A percentile compares a stretch with the other conserved stretches of the same genome.
phyloP scores from a whole-genome alignment of 805 yeast genomes.

The Schwanniomyces sp. region DNA sequence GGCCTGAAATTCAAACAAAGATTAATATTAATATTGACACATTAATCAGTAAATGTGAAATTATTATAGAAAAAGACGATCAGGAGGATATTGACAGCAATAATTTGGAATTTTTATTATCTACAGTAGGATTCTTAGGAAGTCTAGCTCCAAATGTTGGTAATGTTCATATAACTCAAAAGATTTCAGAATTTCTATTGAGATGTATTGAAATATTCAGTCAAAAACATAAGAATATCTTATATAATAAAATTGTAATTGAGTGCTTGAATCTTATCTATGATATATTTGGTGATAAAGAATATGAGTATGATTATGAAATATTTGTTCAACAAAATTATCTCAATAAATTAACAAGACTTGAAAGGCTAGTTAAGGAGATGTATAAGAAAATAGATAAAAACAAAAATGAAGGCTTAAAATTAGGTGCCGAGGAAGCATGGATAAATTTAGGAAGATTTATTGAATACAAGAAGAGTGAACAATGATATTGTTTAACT shows the following conservation, averaged over 20 bases:
- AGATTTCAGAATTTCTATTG: constrained; percentile 47
- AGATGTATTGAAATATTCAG: constrained; percentile 15
- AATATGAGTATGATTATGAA: constrained; percentile 62
- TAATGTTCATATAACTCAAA: constrained; percentile 42
- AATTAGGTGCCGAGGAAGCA: constrained; percentile 66
- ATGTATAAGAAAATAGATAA: constrained; percentile 29
- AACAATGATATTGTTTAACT: constrained; percentile 7
- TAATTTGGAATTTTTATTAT: constrained; percentile 38
- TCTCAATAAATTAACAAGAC: constrained; percentile 28
- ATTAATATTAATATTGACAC: constrained; percentile 22
- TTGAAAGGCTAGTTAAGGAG: constrained; percentile 15
- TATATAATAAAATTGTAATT: constrained; percentile 40
- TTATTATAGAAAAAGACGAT: constrained; percentile 1
- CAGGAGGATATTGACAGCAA: constrained; percentile 5
- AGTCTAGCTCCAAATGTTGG: constrained; percentile 48
- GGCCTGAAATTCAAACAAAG: constrained; percentile 28
- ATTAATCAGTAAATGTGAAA: constrained; percentile 20
- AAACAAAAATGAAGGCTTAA: constrained; percentile 55
- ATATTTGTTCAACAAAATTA: constrained; percentile 61
- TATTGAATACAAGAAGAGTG: constrained; percentile 63
- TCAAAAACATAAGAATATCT: constrained; percentile 22
- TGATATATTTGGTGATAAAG: constrained; percentile 78
- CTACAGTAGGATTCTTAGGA: constrained; percentile 54
- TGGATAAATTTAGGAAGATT: constrained; percentile 69
- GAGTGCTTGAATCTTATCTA: constrained; percentile 67